Evolutionary conservation across 2,329 filamentous ascomycete species (phyloP).

Genomic region (Orbilia ellipsospora): DNA sequence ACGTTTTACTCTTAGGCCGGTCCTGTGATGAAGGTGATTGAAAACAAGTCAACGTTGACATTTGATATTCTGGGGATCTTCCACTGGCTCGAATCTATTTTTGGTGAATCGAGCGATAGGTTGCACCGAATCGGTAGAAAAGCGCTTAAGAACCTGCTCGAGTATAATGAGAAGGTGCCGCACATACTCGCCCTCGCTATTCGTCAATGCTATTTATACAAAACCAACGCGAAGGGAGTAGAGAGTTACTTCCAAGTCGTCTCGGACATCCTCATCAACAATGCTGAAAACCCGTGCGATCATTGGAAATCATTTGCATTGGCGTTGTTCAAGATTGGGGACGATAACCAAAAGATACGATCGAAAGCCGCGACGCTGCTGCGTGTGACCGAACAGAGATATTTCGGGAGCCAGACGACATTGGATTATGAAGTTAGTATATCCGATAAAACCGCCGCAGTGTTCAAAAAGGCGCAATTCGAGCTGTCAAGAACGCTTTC

Average conservation of each 20-base stretch:
- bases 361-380: slow-evolving; percentile 87
- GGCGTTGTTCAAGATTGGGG: slow-evolving; percentile 90
- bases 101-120: slow-evolving; percentile 88
- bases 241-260: slow-evolving; percentile 97
- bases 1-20: slow-evolving; percentile 57
- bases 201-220: slow-evolving; percentile 80
- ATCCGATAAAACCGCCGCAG: slow-evolving; percentile 96
- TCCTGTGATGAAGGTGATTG: slow-evolving; percentile 67
- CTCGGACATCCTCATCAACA: slow-evolving; percentile 83
- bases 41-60: slow-evolving; percentile 85
- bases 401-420: slow-evolving; percentile 86
- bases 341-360: slow-evolving; percentile 86
- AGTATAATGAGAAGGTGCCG: slow-evolving; percentile 87
- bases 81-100: slow-evolving; percentile 94
- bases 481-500: slow-evolving; percentile 92
- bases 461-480: slow-evolving; percentile 97
- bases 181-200: slow-evolving; percentile 91
- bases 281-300: slow-evolving; percentile 81
- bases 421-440: slow-evolving; percentile 99
- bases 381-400: slow-evolving; percentile 81
- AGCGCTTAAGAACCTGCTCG: slow-evolving; percentile 87
- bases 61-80: slow-evolving; percentile 95
- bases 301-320: slow-evolving; percentile 93
- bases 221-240: slow-evolving; percentile 76
- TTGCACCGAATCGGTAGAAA: slow-evolving; percentile 89